These are phyloP conservation scores for Chlorella sp. DNA, from an alignment of 139 green algal genomes.

Conservation along the genomic window DNA sequence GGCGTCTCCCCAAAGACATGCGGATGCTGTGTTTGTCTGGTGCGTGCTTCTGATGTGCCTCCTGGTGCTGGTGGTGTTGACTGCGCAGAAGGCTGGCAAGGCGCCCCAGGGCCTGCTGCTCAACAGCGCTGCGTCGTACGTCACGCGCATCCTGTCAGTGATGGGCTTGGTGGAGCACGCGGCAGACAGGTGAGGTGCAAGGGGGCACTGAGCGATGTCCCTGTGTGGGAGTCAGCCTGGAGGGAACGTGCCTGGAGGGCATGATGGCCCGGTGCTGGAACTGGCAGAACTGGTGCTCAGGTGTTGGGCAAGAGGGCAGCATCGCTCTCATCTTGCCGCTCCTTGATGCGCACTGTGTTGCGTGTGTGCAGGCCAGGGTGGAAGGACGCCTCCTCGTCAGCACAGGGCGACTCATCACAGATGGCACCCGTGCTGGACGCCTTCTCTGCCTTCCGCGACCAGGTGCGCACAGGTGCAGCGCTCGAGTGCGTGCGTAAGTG, in stretches of 20 bases:
- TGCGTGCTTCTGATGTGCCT: too few species aligned
- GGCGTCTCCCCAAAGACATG: too few species aligned
- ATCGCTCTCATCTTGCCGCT: too few species aligned
- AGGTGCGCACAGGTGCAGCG: slow-evolving; percentile 47
- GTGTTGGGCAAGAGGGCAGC: too few species aligned
- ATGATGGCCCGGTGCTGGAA: not conserved
- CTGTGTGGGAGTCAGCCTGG: not conserved
- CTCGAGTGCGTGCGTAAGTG: not conserved
- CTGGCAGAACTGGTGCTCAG: too few species aligned
- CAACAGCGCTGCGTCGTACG: slow-evolving; percentile 53
- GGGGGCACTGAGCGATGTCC: not conserved
- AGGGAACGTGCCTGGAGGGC: not conserved
- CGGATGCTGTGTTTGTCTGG: too few species aligned
- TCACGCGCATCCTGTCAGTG: slow-evolving; percentile 74
- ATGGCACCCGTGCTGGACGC: slow-evolving; percentile 52
- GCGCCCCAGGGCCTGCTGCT: slow-evolving; percentile 68
- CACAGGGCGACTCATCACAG: not conserved
- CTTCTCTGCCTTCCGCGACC: slow-evolving; percentile 73
- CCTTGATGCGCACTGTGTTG: too few species aligned
- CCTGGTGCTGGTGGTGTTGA: too few species aligned
- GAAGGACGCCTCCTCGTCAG: not conserved
- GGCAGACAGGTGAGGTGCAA: slow-evolving; percentile 32
- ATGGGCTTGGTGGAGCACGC: slow-evolving; percentile 66
- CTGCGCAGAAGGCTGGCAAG: slow-evolving; percentile 2
- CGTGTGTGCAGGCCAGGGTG: not conserved